phyloP scores from a whole-genome alignment of 2,329 filamentous ascomycete species.

The Ophiocordyceps camponoti-leonardi region DNA sequence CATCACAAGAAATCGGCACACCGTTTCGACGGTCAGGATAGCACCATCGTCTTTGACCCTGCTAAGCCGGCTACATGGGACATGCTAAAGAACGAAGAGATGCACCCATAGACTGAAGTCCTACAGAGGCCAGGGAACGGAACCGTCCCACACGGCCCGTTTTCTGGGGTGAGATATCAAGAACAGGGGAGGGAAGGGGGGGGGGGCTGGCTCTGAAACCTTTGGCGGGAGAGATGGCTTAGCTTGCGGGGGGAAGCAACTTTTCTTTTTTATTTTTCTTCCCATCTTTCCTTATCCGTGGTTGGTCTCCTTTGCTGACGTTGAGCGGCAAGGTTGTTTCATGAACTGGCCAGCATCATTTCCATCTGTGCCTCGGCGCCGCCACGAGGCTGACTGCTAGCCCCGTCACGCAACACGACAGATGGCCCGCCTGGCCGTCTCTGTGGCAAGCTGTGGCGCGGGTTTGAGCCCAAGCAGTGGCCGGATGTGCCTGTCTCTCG shows the following conservation, averaged over 20 bases:
- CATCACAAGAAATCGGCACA: conserved; percentile 18
- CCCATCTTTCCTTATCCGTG: not conserved
- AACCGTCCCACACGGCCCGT: not conserved
- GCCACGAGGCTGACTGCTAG: not conserved
- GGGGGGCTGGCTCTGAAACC: not conserved
- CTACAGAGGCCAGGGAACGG: not conserved
- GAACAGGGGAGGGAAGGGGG: not conserved
- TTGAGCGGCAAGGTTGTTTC: not conserved
- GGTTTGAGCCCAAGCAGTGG: not conserved
- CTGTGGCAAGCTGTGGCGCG: not conserved
- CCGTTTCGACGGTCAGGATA: conserved; percentile 19
- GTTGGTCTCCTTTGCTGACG: not conserved
- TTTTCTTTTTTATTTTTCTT: not conserved
- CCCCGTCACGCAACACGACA: not conserved
- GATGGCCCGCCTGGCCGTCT: not conserved
- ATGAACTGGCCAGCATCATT: not conserved
- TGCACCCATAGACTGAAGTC: not conserved
- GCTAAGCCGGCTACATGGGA: conserved; percentile 17
- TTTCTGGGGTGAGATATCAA: not conserved
- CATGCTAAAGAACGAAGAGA: conserved; percentile 12
- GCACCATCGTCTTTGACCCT: conserved; percentile 10
- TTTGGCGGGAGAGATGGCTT: not conserved
- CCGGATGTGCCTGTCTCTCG: not conserved
- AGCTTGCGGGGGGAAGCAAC: not conserved
- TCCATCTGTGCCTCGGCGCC: not conserved